Evolutionary conservation across 768 basidiomycete genomes (phyloP).

Genomic region (Mycena indigotica): DNA sequence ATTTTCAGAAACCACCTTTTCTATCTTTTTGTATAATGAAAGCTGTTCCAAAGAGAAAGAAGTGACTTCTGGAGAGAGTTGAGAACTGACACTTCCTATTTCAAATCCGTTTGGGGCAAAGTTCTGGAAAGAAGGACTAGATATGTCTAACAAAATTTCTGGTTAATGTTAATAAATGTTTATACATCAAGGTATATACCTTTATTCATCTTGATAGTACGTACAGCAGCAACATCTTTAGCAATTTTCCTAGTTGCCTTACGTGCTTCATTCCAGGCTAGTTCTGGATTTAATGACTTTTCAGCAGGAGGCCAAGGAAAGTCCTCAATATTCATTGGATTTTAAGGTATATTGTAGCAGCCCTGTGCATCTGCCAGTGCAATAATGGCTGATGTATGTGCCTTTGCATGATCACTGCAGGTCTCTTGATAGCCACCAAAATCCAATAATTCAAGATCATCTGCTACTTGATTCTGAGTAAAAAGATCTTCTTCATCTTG

Average conservation of each 20-base stretch:
- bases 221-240: no score
- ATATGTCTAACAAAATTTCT: no score
- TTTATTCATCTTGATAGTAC: no score
- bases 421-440: background rate
- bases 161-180: no score
- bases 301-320: no score
- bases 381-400: background rate
- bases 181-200: no score
- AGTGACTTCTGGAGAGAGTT: background rate
- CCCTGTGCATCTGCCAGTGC: background rate
- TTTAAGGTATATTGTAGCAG: background rate
- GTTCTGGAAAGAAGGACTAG: no score
- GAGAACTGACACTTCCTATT: no score
- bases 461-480: background rate
- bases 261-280: no score
- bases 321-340: no score
- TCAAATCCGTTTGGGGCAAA: background rate
- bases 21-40: background rate
- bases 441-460: background rate
- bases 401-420: background rate
- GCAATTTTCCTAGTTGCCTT: no score
- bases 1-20: background rate
- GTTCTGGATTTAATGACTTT: no score
- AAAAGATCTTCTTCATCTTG: background rate
- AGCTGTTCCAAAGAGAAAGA: background rate